Percentiles rank a stretch among this genome's conserved stretches.
Evolutionary conservation across 495 filamentous ascomycete genomes (phyloP).

Genomic region (Lasiosphaeria ovina): DNA sequence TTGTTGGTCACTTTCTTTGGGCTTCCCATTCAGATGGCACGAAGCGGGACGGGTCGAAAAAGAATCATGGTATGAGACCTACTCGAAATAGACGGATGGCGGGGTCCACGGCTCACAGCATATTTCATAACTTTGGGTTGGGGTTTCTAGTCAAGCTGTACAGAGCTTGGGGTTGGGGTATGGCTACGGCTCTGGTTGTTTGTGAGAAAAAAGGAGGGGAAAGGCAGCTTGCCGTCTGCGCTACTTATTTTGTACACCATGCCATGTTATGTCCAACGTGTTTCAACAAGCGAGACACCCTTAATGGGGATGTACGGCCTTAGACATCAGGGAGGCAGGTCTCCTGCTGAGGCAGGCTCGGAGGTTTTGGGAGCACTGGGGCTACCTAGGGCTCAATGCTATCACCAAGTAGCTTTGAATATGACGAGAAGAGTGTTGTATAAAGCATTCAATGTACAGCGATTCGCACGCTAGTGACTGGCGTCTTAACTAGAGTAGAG

Average conservation of each 20-base stretch:
- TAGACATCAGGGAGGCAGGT: neutral
- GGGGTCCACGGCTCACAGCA: conserved; percentile 3
- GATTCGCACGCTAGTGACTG: no score
- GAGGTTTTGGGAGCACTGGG: no score
- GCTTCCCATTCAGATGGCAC: neutral
- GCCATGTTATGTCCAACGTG: neutral
- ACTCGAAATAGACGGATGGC: conserved; percentile 3
- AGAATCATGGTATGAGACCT: neutral
- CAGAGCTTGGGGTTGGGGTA: neutral
- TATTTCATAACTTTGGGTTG: conserved; percentile 1
- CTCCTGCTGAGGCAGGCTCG: neutral
- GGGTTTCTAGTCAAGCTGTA: neutral
- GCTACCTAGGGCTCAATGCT: no score
- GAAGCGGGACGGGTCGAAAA: neutral
- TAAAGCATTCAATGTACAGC: no score
- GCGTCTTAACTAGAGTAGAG: no score
- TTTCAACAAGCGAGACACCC: neutral
- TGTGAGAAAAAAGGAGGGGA: neutral
- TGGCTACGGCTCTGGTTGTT: neutral
- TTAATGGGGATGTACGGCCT: neutral
- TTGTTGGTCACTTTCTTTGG: neutral
- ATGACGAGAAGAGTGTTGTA: no score
- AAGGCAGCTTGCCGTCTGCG: conserved; percentile 1
- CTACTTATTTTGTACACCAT: conserved; percentile 2
- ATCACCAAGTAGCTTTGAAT: no score